A percentile compares a stretch with the other conserved stretches of the same genome.
These are phyloP conservation scores for Darksidea phi DNA, from an alignment of 495 filamentous ascomycete genomes.

Conservation along the genomic window DNA sequence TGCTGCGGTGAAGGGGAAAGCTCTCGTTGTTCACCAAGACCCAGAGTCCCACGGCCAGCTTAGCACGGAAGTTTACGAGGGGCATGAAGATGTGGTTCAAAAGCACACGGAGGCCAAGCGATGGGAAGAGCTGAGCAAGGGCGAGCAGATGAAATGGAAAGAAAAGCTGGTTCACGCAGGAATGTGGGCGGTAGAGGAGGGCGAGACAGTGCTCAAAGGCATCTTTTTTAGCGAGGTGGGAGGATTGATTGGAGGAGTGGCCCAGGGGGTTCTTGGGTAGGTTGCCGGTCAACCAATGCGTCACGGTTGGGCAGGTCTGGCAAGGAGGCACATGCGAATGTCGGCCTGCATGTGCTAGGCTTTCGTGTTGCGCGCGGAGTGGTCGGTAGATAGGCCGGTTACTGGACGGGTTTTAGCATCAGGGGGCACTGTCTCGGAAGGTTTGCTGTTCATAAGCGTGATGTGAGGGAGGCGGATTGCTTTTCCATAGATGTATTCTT, in stretches of 20 bases:
- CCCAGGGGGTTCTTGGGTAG: constrained; percentile 29
- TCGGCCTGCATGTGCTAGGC: not conserved
- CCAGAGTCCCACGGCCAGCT: constrained; percentile 20
- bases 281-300: constrained; percentile 10
- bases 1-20: constrained; percentile 10
- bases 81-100: constrained; percentile 45
- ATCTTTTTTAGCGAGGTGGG: constrained; percentile 72
- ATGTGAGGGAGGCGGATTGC: not conserved
- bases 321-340: not conserved
- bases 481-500: not conserved
- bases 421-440: not conserved
- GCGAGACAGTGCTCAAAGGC: constrained; percentile 69
- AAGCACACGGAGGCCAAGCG: constrained; percentile 50
- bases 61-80: constrained; percentile 38
- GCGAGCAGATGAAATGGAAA: constrained; percentile 68
- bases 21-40: constrained; percentile 26
- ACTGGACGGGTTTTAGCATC: not conserved
- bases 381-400: too few relatives aligned
- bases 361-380: not conserved
- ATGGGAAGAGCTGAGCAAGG: constrained; percentile 64
- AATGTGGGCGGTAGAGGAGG: constrained; percentile 69
- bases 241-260: constrained; percentile 39
- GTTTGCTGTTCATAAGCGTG: not conserved
- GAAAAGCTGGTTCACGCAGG: constrained; percentile 64
- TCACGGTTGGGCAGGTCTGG: not conserved